phyloP scores from a whole-genome alignment of 2,329 filamentous ascomycete species.

The Arthrobotrys conoides region DNA sequence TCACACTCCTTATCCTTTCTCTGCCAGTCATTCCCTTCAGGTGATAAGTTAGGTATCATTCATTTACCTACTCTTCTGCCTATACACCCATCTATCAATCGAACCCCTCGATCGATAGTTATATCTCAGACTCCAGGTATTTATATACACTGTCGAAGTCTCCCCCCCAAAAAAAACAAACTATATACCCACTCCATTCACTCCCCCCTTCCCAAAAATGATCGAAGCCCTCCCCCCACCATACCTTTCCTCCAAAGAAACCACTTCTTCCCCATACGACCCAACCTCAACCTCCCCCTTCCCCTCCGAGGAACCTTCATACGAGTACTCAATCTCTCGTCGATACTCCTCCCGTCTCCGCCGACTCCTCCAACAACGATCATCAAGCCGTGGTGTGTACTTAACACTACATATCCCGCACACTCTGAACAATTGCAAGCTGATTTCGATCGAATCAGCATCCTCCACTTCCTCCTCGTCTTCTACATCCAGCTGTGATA shows the following conservation, averaged over 20 bases:
- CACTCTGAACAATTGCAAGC: slow-evolving; percentile 48
- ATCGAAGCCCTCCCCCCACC: slow-evolving; percentile 52
- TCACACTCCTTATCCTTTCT: neutral
- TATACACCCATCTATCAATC: neutral
- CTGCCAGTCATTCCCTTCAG: neutral
- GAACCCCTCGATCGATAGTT: neutral
- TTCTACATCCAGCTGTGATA: neutral
- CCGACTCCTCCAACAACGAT: slow-evolving; percentile 50
- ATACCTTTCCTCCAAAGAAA: slow-evolving; percentile 42
- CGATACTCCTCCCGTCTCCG: slow-evolving; percentile 46
- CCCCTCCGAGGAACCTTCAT: slow-evolving; percentile 14
- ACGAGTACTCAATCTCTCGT: slow-evolving; percentile 2
- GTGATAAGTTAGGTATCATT: neutral
- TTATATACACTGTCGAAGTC: neutral
- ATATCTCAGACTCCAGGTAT: neutral
- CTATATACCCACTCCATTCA: neutral
- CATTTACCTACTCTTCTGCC: neutral
- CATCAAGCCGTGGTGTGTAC: slow-evolving; percentile 48
- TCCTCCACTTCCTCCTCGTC: slow-evolving; percentile 15
- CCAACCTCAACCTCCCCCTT: slow-evolving; percentile 13
- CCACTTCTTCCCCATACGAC: slow-evolving; percentile 41
- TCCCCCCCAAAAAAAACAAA: neutral
- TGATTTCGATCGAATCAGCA: slow-evolving; percentile 54
- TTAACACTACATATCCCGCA: slow-evolving; percentile 54
- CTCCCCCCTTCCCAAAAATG: slow-evolving; percentile 8